Conservation (phyloP, 2,329 filamentous ascomycete species). For the Ophiocordyceps unilateralis region DNA sequence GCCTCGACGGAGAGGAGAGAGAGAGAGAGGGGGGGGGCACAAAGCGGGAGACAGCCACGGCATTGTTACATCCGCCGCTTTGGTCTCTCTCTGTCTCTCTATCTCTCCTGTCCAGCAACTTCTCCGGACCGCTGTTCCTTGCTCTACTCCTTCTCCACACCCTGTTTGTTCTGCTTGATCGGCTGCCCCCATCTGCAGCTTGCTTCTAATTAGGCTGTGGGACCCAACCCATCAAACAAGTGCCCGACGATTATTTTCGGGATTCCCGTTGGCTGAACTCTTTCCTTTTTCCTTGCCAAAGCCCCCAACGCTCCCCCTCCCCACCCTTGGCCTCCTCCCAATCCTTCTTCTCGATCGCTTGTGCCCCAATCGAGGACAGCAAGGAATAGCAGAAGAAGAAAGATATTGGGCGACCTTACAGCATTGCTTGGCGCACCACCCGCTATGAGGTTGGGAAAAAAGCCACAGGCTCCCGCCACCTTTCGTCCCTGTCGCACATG, state of each 20-base stretch:
- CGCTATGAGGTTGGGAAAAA: neutral
- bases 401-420: neutral
- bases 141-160: too few species aligned
- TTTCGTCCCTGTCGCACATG: neutral
- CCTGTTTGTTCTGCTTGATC: slow-evolving; percentile 7
- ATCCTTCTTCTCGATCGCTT: too few species aligned
- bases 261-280: neutral
- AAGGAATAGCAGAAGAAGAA: too few species aligned
- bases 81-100: neutral
- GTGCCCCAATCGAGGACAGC: too few species aligned
- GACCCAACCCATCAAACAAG: neutral
- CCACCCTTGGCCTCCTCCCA: neutral
- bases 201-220: slow-evolving; percentile 8
- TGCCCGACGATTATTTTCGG: slow-evolving; percentile 1
- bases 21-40: too few species aligned
- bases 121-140: too few species aligned
- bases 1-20: neutral
- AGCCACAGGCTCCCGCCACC: neutral
- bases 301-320: neutral
- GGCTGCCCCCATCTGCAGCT: slow-evolving; percentile 8
- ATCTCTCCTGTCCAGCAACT: too few species aligned
- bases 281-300: slow-evolving; percentile 1
- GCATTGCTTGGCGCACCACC: neutral
- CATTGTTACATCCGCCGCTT: neutral
- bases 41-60: too few species aligned